Evolutionary conservation across 352 stramenopile species (phyloP).

Genomic region (Phytopythium cucurbitacearum): DNA sequence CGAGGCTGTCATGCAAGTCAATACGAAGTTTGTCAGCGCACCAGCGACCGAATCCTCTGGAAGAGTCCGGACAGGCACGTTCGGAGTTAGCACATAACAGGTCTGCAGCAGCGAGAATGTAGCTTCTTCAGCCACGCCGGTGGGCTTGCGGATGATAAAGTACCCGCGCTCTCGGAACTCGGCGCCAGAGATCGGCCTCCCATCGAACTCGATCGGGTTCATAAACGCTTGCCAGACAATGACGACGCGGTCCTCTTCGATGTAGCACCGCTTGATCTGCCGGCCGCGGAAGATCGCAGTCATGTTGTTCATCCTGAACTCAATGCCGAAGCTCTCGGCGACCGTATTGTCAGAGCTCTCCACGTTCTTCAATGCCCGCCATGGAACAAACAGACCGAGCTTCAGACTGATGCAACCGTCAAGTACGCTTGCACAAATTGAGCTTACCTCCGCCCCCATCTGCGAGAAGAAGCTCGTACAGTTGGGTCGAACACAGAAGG

Average conservation of each 20-base stretch:
- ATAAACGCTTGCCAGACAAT: constrained; percentile 21
- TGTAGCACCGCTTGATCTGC: constrained; percentile 4
- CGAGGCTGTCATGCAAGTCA: background rate
- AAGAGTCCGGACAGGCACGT: constrained; percentile 8
- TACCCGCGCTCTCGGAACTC: constrained; percentile 31
- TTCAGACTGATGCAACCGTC: background rate
- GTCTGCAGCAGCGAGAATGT: constrained; percentile 24
- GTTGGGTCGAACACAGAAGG: constrained; percentile 27
- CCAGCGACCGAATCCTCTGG: background rate
- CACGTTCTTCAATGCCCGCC: background rate
- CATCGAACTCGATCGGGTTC: constrained; percentile 33
- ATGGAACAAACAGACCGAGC: constrained; percentile 3
- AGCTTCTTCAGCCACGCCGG: constrained; percentile 6
- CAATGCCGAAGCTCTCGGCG: constrained; percentile 19
- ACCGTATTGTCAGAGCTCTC: constrained; percentile 13
- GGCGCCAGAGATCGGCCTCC: constrained; percentile 18
- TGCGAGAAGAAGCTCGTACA: constrained; percentile 35
- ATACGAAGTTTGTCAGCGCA: background rate
- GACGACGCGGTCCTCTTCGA: constrained; percentile 5
- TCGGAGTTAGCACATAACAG: constrained; percentile 30
- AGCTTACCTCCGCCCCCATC: constrained; percentile 24
- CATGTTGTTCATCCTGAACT: constrained; percentile 10
- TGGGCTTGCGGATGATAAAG: constrained; percentile 28
- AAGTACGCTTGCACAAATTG: constrained; percentile 1
- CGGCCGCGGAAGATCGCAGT: constrained; percentile 1